Percentiles rank a stretch among this genome's conserved stretches.
Evolutionary conservation across 106 monocot species (phyloP).

Genomic region (Allium fistulosum): DNA sequence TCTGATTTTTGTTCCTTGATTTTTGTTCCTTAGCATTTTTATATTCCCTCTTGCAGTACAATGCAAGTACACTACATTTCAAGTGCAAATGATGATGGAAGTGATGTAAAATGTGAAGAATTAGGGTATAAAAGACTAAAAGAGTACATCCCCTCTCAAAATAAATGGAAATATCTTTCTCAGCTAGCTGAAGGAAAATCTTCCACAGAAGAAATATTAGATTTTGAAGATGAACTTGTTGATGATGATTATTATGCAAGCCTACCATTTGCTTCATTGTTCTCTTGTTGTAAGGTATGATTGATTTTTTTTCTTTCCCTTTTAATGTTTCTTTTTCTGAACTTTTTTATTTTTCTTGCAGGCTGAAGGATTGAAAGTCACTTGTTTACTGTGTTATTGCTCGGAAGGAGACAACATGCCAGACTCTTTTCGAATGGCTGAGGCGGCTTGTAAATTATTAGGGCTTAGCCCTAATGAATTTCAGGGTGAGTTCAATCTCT

Average conservation of each 20-base stretch:
- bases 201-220: slow-evolving; percentile 21
- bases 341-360: slow-evolving; percentile 10
- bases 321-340: background rate
- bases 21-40: too few relatives aligned
- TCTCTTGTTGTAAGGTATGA: slow-evolving; percentile 76
- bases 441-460: slow-evolving; percentile 61
- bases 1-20: too few relatives aligned
- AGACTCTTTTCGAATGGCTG: slow-evolving; percentile 79
- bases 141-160: slow-evolving; percentile 61
- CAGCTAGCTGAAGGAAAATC: slow-evolving; percentile 47
- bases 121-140: slow-evolving; percentile 87
- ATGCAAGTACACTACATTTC: slow-evolving; percentile 85
- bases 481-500: slow-evolving; percentile 26
- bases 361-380: slow-evolving; percentile 85
- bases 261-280: slow-evolving; percentile 88
- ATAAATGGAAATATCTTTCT: slow-evolving; percentile 60
- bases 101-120: slow-evolving; percentile 46
- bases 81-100: slow-evolving; percentile 50
- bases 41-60: slow-evolving; percentile 26
- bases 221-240: slow-evolving; percentile 43
- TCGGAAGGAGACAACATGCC: slow-evolving; percentile 93
- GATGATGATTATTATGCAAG: slow-evolving; percentile 81
- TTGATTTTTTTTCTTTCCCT: background rate
- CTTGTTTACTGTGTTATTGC: slow-evolving; percentile 87
- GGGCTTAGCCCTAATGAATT: slow-evolving; percentile 33